Evolutionary conservation across 2,329 filamentous ascomycete species (phyloP).

Genomic region (Pseudopyricularia cyperi): DNA sequence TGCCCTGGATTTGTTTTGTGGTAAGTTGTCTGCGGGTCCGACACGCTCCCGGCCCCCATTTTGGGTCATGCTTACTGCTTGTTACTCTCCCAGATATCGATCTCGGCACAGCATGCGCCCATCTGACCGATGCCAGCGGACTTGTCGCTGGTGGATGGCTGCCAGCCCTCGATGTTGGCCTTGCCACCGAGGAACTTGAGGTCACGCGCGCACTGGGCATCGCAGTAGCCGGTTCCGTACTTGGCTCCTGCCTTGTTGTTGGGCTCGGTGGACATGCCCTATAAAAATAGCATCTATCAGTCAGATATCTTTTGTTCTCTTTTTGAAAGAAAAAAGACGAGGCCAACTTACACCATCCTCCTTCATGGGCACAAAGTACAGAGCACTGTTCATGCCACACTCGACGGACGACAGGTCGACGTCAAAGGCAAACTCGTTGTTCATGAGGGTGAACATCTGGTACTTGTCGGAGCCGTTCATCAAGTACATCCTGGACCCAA

Average conservation of each 20-base stretch:
- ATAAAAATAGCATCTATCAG: background rate
- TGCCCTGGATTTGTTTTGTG: too few relatives aligned
- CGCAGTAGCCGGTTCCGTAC: constrained; percentile 42
- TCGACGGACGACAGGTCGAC: constrained; percentile 42
- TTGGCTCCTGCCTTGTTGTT: constrained; percentile 31
- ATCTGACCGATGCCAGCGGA: constrained; percentile 30
- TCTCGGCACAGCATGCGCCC: constrained; percentile 39
- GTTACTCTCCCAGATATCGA: constrained; percentile 47
- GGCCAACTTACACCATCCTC: constrained; percentile 26
- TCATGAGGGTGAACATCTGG: constrained; percentile 42
- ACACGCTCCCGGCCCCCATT: too few relatives aligned
- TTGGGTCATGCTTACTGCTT: too few relatives aligned
- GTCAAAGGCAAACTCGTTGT: constrained; percentile 53
- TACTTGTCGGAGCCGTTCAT: constrained; percentile 40
- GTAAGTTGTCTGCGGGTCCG: too few relatives aligned
- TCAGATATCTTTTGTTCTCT: too few relatives aligned
- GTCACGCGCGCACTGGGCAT: constrained; percentile 30
- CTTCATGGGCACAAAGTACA: constrained; percentile 47
- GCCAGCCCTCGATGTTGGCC: constrained; percentile 30
- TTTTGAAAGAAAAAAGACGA: too few relatives aligned
- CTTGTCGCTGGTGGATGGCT: constrained; percentile 30
- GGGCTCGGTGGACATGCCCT: constrained; percentile 4
- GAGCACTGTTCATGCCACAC: constrained; percentile 53
- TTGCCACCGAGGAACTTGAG: constrained; percentile 31
- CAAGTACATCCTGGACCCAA: constrained; percentile 37